Evolutionary conservation across 768 basidiomycete genomes (phyloP).

Genomic region (Boletus vermiculosoides): DNA sequence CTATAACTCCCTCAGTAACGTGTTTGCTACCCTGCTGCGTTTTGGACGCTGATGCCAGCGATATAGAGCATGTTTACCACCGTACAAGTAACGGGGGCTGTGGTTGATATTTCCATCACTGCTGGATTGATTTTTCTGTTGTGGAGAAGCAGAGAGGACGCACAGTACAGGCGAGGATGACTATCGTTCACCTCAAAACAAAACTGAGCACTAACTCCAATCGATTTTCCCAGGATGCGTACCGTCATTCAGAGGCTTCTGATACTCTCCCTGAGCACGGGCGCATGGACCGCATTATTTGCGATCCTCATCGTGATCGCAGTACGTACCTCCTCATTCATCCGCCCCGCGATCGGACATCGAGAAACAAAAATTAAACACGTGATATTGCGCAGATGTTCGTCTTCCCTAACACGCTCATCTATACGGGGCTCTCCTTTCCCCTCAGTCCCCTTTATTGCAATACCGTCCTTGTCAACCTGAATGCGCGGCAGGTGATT

Average conservation of each 20-base stretch:
- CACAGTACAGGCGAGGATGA: constrained; percentile 9
- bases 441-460: constrained; percentile 33
- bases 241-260: constrained; percentile 14
- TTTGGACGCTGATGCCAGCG: not conserved
- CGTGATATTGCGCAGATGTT: constrained; percentile 9
- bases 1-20: constrained; percentile 8
- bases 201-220: not conserved
- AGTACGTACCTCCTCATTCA: constrained; percentile 1
- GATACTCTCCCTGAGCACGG: constrained; percentile 15
- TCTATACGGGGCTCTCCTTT: constrained; percentile 26
- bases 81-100: constrained; percentile 6
- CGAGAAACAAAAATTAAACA: not conserved
- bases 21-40: not conserved
- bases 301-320: constrained; percentile 13
- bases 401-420: constrained; percentile 10
- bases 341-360: not conserved
- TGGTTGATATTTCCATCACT: constrained; percentile 19
- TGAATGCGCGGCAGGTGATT: constrained; percentile 29
- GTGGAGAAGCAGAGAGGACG: constrained; percentile 18
- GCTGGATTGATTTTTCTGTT: constrained; percentile 8
- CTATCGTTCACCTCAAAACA: not conserved
- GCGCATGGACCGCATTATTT: constrained; percentile 18
- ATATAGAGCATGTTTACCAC: constrained; percentile 9
- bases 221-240: constrained; percentile 14
- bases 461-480: constrained; percentile 32